Evolutionary conservation across 2,329 filamentous ascomycete species (phyloP).

Genomic region (Microcyclosporella mali): DNA sequence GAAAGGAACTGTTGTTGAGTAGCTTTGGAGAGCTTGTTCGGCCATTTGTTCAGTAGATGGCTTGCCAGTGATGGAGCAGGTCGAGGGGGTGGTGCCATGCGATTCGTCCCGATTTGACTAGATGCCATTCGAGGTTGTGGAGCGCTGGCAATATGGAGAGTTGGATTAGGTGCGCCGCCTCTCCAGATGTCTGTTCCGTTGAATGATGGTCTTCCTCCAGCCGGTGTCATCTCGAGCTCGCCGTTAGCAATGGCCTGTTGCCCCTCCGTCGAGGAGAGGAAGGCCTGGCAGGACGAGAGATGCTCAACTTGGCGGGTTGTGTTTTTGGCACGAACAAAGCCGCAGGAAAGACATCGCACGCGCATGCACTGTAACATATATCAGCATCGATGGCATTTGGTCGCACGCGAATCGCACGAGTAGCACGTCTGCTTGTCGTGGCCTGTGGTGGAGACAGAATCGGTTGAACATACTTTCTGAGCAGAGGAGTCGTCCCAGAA

Average conservation of each 20-base stretch:
- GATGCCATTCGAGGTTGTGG: constrained; percentile 21
- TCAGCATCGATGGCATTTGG: background rate
- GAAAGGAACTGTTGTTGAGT: constrained; percentile 63
- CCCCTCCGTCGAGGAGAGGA: constrained; percentile 41
- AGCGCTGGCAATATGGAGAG: constrained; percentile 38
- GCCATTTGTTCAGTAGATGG: constrained; percentile 49
- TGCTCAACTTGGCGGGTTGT: constrained; percentile 48
- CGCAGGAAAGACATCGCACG: constrained; percentile 45
- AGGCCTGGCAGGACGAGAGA: constrained; percentile 41
- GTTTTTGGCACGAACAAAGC: constrained; percentile 46
- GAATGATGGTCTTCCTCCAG: constrained; percentile 10
- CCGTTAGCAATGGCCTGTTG: constrained; percentile 30
- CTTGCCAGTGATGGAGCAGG: constrained; percentile 48
- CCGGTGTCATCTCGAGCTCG: constrained; percentile 19
- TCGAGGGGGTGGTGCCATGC: constrained; percentile 16
- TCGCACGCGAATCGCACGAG: background rate
- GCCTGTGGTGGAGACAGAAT: background rate
- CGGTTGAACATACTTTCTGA: constrained; percentile 22
- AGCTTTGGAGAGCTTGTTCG: constrained; percentile 46
- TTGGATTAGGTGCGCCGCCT: constrained; percentile 44
- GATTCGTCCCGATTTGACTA: constrained; percentile 24
- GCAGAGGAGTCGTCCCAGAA: constrained; percentile 26
- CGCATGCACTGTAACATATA: constrained; percentile 38
- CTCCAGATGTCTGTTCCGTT: constrained; percentile 35
- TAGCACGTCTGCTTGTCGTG: background rate